phyloP scores from a whole-genome alignment of 108 stramenopile genomes.

The Epipyxis sp. region DNA sequence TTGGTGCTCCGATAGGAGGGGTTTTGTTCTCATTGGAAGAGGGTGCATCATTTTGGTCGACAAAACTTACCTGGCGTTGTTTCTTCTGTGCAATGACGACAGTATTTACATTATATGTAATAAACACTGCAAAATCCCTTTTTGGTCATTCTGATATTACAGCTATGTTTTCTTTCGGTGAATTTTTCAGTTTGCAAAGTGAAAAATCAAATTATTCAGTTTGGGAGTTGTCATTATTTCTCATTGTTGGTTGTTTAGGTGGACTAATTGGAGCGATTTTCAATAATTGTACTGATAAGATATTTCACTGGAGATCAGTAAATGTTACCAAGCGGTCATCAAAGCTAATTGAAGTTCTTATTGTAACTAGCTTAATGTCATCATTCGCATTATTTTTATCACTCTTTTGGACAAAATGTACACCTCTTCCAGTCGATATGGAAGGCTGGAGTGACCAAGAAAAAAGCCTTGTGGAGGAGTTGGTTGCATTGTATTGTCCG shows the following conservation, averaged over 20 bases:
- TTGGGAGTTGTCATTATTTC: constrained; percentile 86
- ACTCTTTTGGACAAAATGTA: constrained; percentile 76
- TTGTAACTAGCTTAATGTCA: constrained; percentile 67
- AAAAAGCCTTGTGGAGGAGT: constrained; percentile 73
- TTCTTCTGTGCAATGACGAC: constrained; percentile 97
- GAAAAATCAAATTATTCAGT: constrained; percentile 61
- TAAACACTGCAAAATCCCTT: constrained; percentile 7
- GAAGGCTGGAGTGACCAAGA: constrained; percentile 91
- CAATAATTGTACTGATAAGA: constrained; percentile 81
- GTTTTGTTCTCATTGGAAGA: constrained; percentile 80
- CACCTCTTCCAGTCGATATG: constrained; percentile 81
- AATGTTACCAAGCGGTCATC: constrained; percentile 55
- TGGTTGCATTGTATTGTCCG: constrained; percentile 81
- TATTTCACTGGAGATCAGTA: constrained; percentile 82
- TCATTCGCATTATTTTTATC: constrained; percentile 76
- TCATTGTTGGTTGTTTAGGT: constrained; percentile 81
- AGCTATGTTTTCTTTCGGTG: constrained; percentile 90
- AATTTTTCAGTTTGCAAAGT: constrained; percentile 56
- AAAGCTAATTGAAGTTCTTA: constrained; percentile 72
- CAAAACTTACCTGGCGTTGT: constrained; percentile 81
- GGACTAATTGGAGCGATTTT: constrained; percentile 90
- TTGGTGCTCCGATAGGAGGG: constrained; percentile 79
- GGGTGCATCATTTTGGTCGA: constrained; percentile 80
- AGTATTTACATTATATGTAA: constrained; percentile 36
- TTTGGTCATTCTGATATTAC: constrained; percentile 72